Conservation (phyloP, 2,329 filamentous ascomycete genomes). For the Parascedosporium putredinis region DNA sequence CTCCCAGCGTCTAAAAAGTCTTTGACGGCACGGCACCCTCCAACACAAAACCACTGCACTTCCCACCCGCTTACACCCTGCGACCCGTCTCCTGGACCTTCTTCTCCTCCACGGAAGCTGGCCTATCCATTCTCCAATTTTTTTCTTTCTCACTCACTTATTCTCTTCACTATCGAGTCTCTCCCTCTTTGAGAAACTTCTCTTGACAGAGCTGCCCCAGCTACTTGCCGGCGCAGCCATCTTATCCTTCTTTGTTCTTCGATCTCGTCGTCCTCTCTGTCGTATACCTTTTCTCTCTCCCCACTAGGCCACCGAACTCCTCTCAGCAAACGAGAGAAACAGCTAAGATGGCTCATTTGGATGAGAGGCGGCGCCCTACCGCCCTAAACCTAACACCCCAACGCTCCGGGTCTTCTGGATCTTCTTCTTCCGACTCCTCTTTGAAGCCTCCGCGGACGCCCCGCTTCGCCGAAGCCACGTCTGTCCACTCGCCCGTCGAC, state of each 20-base stretch:
- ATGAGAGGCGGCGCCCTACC: conserved; percentile 46
- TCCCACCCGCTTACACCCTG: conserved; percentile 20
- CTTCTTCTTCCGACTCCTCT: conserved; percentile 41
- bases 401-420: conserved; percentile 38
- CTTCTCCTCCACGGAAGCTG: conserved; percentile 42
- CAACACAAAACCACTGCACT: conserved; percentile 36
- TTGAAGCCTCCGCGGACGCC: conserved; percentile 62
- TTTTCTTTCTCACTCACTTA: conserved; percentile 25
- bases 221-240: conserved; percentile 9
- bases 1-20: conserved; percentile 23
- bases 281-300: background rate
- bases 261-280: conserved; percentile 4
- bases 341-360: conserved; percentile 29
- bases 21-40: too few relatives aligned
- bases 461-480: conserved; percentile 72
- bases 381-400: conserved; percentile 42
- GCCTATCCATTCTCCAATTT: conserved; percentile 35
- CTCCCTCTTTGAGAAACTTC: background rate
- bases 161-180: conserved; percentile 19
- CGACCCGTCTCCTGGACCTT: conserved; percentile 22
- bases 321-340: background rate
- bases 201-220: background rate
- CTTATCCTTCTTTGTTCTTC: conserved; percentile 18
- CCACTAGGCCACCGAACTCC: background rate
- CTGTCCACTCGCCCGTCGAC: conserved; percentile 62